Percentiles rank a stretch among this genome's conserved stretches.
Evolutionary conservation across 805 yeast genomes (phyloP).

Genomic region (Kodamaea leandrae): DNA sequence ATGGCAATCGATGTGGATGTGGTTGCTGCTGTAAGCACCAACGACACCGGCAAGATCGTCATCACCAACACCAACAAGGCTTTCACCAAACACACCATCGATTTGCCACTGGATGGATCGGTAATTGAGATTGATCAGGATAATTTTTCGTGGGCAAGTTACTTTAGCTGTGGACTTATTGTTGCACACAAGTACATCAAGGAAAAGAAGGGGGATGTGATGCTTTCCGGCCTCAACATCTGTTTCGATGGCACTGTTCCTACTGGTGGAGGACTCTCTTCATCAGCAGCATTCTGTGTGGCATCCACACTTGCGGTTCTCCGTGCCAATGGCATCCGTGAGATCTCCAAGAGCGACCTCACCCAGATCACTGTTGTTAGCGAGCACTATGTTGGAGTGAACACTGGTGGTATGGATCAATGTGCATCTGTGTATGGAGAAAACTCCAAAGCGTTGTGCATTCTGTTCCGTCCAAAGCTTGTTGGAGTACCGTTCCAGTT

Average conservation of each 20-base stretch:
- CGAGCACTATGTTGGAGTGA: conserved; percentile 71
- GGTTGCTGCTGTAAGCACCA: conserved; percentile 46
- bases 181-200: conserved; percentile 54
- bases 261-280: conserved; percentile 67
- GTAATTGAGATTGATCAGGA: conserved; percentile 47
- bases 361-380: conserved; percentile 60
- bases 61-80: conserved; percentile 33
- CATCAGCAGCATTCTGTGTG: conserved; percentile 71
- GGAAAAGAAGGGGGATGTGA: conserved; percentile 18
- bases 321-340: conserved; percentile 45
- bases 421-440: conserved; percentile 68
- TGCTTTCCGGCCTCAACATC: conserved; percentile 44
- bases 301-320: conserved; percentile 59
- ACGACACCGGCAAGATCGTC: conserved; percentile 21
- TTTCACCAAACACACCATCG: conserved; percentile 36
- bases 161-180: conserved; percentile 61
- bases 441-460: conserved; percentile 52
- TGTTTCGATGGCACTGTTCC: conserved; percentile 66
- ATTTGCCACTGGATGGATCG: conserved; percentile 40
- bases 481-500: conserved; percentile 53
- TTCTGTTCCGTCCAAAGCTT: conserved; percentile 59
- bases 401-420: conserved; percentile 81
- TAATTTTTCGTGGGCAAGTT: conserved; percentile 61
- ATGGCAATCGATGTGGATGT: conserved; percentile 70
- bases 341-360: conserved; percentile 49